Evolutionary conservation across 257 asterid genomes (phyloP), one percentile per base, ranked within the genome.

Genomic region (Solanum pennellii): DNA sequence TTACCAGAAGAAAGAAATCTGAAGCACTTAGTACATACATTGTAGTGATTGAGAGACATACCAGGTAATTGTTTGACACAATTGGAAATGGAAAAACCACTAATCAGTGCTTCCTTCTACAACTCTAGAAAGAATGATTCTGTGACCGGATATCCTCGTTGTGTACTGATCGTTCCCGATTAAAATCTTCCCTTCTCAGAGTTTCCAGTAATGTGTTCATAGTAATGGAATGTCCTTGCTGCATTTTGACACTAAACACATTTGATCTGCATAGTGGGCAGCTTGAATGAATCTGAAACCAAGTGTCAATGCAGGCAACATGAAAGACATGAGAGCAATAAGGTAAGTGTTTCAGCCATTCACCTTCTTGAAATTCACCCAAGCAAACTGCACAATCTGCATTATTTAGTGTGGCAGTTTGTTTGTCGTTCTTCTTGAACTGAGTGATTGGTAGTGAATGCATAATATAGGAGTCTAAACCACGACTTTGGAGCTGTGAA

Each of bases 281-380:
- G 90, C 97, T 94, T 2, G 96, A 91, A 88, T 92, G 98, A 9
- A 94, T 90, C 91, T 94, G 96, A 90, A 95, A 95, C 98, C 98
- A 95, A 62, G 94, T 88, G 52, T 95, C 94, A 11, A 94, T 94
- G 83, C 98, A 94, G 3, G 96, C 89, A 39, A 95, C 95, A 71
- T 94, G 98, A 83, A 94, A 94, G 44, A 89, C 91, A 87, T 95
- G 98, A 15, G 94, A 90, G 88, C 98, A 94, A 80, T 25, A 80
- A 1, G 98, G 96, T 44, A 95, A 87, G 79, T 88, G 90, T 74
- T 94, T 95, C 87, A 92, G 92, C 95, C 96, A 93, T 31, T 94
- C 96, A 15, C 91, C 95, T 6, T 91, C 94, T 86, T 92, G 95
- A 56, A 94, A 94, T 76, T 95, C 97, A 23, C 95, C 93, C 83